Conservation (phyloP, 306 rosid genomes). For the Cotoneaster glaucophyllus region DNA sequence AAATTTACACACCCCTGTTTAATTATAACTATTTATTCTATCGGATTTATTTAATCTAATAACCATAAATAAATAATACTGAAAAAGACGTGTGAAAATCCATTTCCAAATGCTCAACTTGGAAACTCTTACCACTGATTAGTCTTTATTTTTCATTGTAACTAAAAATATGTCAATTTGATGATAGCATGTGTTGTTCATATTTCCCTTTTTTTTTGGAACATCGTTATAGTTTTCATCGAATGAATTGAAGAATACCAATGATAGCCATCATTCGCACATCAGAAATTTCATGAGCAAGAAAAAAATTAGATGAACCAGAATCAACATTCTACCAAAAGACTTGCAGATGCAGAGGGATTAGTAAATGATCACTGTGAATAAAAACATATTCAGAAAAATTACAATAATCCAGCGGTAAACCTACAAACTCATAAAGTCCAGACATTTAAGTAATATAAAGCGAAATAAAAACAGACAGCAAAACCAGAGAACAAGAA, state of each 20-base stretch:
- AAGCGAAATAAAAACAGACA: slow-evolving; percentile 6
- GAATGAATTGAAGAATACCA: too few species aligned
- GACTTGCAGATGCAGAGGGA: neutral
- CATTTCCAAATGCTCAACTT: neutral
- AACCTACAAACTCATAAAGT: slow-evolving; percentile 10
- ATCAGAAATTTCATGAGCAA: neutral
- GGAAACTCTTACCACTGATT: neutral
- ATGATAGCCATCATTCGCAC: neutral
- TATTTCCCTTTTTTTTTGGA: too few species aligned
- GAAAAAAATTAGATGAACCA: neutral
- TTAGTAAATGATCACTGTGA: slow-evolving; percentile 6
- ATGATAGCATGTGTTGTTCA: too few species aligned
- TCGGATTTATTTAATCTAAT: too few species aligned
- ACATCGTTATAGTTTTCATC: too few species aligned
- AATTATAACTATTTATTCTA: too few species aligned
- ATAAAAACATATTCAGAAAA: neutral
- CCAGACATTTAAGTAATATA: slow-evolving; percentile 8
- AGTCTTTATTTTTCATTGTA: neutral
- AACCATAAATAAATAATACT: too few species aligned
- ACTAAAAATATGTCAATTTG: too few species aligned
- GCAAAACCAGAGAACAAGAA: neutral
- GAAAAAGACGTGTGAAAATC: too few species aligned
- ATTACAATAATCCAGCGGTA: slow-evolving; percentile 12
- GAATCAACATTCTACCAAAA: slow-evolving; percentile 1
- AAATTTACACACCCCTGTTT: too few species aligned